Evolutionary conservation across 805 yeast species (phyloP).

Genomic region (Kluyveromyces aestuarii): DNA sequence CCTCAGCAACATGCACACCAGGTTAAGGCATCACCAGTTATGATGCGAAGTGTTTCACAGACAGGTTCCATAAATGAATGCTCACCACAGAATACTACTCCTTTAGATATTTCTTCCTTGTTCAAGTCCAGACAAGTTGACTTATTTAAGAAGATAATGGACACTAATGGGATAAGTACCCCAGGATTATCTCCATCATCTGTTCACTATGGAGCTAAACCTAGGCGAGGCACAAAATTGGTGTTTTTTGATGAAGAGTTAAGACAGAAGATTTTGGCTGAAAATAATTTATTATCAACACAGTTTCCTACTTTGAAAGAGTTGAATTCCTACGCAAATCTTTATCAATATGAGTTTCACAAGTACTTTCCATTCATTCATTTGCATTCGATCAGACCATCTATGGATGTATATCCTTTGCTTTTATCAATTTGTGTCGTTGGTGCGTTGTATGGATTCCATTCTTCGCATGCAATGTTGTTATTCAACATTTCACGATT

Average conservation of each 20-base stretch:
- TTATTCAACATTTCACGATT: slow-evolving; percentile 59
- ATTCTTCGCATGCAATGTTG: slow-evolving; percentile 64
- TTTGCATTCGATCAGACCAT: slow-evolving; percentile 47
- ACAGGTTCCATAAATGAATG: not conserved
- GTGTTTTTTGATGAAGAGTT: slow-evolving; percentile 42
- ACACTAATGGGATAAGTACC: slow-evolving; percentile 2
- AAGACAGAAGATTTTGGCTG: slow-evolving; percentile 42
- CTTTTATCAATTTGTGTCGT: slow-evolving; percentile 75
- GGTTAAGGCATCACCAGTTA: not conserved
- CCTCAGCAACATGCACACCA: not conserved
- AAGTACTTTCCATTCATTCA: slow-evolving; percentile 81
- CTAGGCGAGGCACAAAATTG: slow-evolving; percentile 9
- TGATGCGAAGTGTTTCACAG: not conserved
- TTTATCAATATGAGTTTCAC: slow-evolving; percentile 71
- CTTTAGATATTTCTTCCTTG: slow-evolving; percentile 43
- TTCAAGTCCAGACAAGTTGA: slow-evolving; percentile 62
- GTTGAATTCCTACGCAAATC: slow-evolving; percentile 63
- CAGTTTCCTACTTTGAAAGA: slow-evolving; percentile 73
- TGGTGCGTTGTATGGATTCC: slow-evolving; percentile 82
- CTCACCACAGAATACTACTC: not conserved
- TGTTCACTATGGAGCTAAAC: not conserved
- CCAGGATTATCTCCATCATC: slow-evolving; percentile 2
- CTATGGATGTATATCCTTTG: slow-evolving; percentile 51
- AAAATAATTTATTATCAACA: slow-evolving; percentile 43
- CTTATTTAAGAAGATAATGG: slow-evolving; percentile 40